Conservation (phyloP, 495 filamentous ascomycete species). For the Penicillium salamii region DNA sequence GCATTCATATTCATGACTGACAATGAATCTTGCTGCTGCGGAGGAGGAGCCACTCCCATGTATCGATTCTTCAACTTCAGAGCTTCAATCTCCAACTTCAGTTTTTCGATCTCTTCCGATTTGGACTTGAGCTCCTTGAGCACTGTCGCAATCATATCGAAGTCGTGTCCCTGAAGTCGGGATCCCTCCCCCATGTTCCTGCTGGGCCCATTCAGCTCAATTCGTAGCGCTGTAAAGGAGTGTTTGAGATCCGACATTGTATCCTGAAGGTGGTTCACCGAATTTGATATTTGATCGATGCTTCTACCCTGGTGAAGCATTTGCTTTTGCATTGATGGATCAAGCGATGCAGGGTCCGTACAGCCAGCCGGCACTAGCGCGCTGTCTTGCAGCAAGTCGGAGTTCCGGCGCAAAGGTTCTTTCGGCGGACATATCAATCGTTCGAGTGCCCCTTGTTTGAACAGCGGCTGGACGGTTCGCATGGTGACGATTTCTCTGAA, state of each 20-base stretch:
- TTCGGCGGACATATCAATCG: constrained; percentile 25
- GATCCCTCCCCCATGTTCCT: constrained; percentile 17
- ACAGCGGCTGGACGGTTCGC: constrained; percentile 40
- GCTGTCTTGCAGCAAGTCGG: constrained; percentile 18
- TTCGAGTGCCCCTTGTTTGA: constrained; percentile 37
- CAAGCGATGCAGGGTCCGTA: constrained; percentile 15
- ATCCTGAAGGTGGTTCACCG: constrained; percentile 44
- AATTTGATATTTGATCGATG: constrained; percentile 44
- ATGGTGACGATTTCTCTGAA: constrained; percentile 48
- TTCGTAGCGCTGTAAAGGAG: constrained; percentile 42
- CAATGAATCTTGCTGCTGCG: constrained; percentile 16
- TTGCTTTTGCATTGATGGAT: constrained; percentile 33
- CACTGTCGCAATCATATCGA: constrained; percentile 45
- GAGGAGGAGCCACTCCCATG: constrained; percentile 25
- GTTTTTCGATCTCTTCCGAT: constrained; percentile 44
- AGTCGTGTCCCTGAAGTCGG: constrained; percentile 17
- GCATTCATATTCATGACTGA: constrained; percentile 6
- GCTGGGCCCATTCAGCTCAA: constrained; percentile 38
- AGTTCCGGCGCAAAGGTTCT: constrained; percentile 21
- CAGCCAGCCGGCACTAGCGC: constrained; percentile 29
- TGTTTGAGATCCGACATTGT: constrained; percentile 46
- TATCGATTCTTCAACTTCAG: constrained; percentile 42
- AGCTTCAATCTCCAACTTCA: constrained; percentile 45
- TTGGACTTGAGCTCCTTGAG: constrained; percentile 45
- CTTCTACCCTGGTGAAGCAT: constrained; percentile 44